Base-by-base conservation (phyloP, 2,329 filamentous ascomycete species). In the Corinectria fuckeliana region DNA sequence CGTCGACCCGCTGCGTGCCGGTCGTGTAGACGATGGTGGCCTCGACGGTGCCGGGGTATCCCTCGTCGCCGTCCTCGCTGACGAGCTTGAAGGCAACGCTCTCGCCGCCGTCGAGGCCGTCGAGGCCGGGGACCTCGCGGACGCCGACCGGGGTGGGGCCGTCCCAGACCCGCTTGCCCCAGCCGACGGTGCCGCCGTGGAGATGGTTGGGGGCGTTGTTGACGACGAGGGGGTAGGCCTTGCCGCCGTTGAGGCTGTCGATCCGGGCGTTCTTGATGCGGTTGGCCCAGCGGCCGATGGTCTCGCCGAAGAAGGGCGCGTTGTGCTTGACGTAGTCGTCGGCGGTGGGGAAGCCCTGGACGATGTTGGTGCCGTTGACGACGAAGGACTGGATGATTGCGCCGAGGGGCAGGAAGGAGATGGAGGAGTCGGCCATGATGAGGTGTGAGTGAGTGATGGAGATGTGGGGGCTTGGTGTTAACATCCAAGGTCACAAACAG, bases 241-340 rank as follows among this genome's bases (percentile, higher is more conserved):
- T 84, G 62, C 81, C 81, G 62, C 81, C 81, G 76, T 97, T 97
- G 68, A 97, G 78, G 50, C 82, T 82, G 65, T 88, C 78, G 73
- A 97, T 88, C 66, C 86, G 82, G 23, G 88, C 92, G 71, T 84
- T 81, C 56, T 86, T 85, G 73, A 97, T 87, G 57, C 94, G 89
- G 80, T 98, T 98, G 61, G 93, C 87, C 18, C 88, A 81, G 53
- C 88, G 91, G 55, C 95, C 95, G 74, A 98, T 97, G 42, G 92
- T 98, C 75, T 94, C 93, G 64, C 95, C 94, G 73, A 97, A 98
- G 81, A 88, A 93, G 2, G 91, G 88, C 10, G 77, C 80, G 78
- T 95, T 94, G 81, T 93, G 80, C 67, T 86, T 78, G 65, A 84
- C 84, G 79, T 97, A 97, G 61, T 89, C 85, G 42, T 90, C 86